Conservation (phyloP, 208 protist species). For the Leishmania tarentolae region DNA sequence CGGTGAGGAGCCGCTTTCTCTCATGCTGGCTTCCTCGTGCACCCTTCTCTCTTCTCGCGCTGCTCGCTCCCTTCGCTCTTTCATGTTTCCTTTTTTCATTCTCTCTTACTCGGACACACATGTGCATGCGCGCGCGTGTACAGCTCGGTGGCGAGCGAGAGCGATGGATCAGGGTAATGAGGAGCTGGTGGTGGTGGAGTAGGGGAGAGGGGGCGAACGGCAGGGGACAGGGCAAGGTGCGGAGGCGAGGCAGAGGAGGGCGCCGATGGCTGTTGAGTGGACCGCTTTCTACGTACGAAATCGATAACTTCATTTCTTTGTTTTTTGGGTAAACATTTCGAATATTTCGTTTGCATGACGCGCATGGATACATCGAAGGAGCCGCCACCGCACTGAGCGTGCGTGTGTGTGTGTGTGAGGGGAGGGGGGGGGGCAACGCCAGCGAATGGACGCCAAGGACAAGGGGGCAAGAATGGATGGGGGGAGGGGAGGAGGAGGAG, state of each 20-base stretch:
- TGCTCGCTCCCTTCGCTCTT: conserved; percentile 26
- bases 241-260: background rate
- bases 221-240: background rate
- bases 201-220: too few species aligned
- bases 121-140: background rate
- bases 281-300: background rate
- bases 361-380: background rate
- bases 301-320: conserved; percentile 7
- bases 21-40: background rate
- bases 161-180: conserved; percentile 9
- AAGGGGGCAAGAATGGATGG: background rate
- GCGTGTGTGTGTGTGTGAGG: too few species aligned
- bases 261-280: background rate
- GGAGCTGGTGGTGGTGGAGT: too few species aligned
- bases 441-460: background rate
- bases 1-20: background rate
- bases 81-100: conserved; percentile 19
- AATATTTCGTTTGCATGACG: background rate
- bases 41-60: conserved; percentile 22
- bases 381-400: background rate
- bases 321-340: background rate
- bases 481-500: background rate
- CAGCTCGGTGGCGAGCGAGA: background rate
- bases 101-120: background rate
- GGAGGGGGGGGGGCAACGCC: background rate